Evolutionary conservation across 176 grass and related monocot genomes (phyloP), one percentile per base, ranked within the genome.

Genomic region (Tuctoria greenei): DNA sequence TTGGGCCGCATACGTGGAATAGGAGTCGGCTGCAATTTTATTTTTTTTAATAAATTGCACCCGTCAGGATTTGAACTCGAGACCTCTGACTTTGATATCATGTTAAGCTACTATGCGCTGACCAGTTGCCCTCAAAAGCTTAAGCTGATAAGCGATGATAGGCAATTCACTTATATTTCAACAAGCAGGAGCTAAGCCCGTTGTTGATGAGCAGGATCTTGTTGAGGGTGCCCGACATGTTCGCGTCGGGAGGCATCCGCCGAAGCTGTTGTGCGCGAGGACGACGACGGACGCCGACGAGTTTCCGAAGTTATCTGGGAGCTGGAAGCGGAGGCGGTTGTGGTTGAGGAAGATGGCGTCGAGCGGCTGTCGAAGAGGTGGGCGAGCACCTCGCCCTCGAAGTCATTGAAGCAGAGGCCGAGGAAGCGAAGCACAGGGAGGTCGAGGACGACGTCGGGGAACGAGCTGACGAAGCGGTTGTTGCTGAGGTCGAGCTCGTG

Each of bases 311-410:
- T 95, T 99, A 72, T 95, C 91, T 0, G 95, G 95, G 57, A 99
- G 74, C 52, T 86, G 65, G 75, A 99, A 85, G 11, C 74, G 72
- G 68, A 99, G 86, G 40, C 91, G 82, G 77, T 99, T 99, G 78
- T 99, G 85, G 84, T 99, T 99, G 80, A 99, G 90, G 82, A 99
- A 99, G 81, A 99, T 95, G 71, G 95, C 95, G 64, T 99, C 95
- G 47, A 99, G 91, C 24, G 83, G 84, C 15, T 38, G 82, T 99
- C 95, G 77, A 99, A 99, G 72, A 99, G 84, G 4, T 15, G 8
- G 0, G 20, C 3, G 1, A 91, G 91, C 0, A 99, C 91, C 43
- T 10, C 8, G 44, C 95, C 95, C 54, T 99, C 95, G 82, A 99
- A 99, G 35, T 99, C 95, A 37, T 99, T 99, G 89, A 86, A 99